phyloP scores from a whole-genome alignment of 768 basidiomycete genomes.

The Goffeauzyma gilvescens region DNA sequence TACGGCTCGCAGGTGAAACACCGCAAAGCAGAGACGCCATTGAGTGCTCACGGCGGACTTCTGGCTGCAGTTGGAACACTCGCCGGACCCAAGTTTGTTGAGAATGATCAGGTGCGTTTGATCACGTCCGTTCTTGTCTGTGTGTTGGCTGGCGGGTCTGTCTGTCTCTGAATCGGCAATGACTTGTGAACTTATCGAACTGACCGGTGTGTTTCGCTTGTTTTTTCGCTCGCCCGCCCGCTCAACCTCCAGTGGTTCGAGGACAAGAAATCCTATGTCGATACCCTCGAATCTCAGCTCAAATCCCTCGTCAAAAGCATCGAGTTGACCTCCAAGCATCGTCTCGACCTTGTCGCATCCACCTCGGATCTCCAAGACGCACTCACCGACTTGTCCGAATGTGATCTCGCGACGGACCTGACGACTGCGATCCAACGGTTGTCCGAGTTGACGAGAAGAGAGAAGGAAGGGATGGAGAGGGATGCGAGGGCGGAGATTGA shows the following conservation, averaged over 20 bases:
- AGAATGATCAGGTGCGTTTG: slow-evolving; percentile 24
- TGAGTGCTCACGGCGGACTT: slow-evolving; percentile 48
- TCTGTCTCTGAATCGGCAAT: too few species aligned
- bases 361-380: slow-evolving; percentile 65
- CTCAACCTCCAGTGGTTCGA: slow-evolving; percentile 80
- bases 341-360: slow-evolving; percentile 48
- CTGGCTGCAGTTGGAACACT: slow-evolving; percentile 57
- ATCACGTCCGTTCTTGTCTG: too few species aligned
- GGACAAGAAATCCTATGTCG: slow-evolving; percentile 61
- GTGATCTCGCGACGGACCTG: slow-evolving; percentile 54
- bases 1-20: slow-evolving; percentile 56
- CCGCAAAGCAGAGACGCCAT: slow-evolving; percentile 53
- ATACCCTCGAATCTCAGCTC: slow-evolving; percentile 74
- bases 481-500: slow-evolving; percentile 69
- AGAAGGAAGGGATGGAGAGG: slow-evolving; percentile 51
- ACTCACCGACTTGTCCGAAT: slow-evolving; percentile 48
- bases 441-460: slow-evolving; percentile 53
- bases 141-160: too few species aligned
- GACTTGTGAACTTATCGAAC: neutral
- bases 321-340: slow-evolving; percentile 63
- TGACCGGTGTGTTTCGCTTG: neutral
- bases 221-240: too few species aligned
- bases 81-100: slow-evolving; percentile 20
- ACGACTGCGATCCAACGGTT: slow-evolving; percentile 50
- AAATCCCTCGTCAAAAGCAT: slow-evolving; percentile 72